Evolutionary conservation across 108 stramenopile genomes (phyloP).

Genomic region (Conticribra guillardii): DNA sequence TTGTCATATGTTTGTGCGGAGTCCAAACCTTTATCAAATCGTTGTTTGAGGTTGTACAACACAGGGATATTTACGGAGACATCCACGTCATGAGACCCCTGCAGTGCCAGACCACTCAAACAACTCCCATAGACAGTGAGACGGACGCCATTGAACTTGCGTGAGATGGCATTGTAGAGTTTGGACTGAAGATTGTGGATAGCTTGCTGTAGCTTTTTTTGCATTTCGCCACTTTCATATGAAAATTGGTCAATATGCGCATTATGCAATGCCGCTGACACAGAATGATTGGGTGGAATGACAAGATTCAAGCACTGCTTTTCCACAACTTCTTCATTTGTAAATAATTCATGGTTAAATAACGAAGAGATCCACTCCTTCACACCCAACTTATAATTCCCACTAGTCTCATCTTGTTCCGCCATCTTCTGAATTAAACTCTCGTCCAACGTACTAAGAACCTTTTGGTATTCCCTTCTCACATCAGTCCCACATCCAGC

Average conservation of each 20-base stretch:
- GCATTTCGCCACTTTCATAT: conserved; percentile 19
- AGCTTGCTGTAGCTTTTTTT: conserved; percentile 16
- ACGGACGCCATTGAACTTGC: conserved; percentile 23
- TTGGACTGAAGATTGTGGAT: conserved; percentile 24
- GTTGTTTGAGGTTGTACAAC: conserved; percentile 40
- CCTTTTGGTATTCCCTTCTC: neutral
- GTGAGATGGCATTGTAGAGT: conserved; percentile 35
- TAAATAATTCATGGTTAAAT: neutral
- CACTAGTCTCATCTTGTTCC: conserved; percentile 6
- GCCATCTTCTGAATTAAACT: conserved; percentile 11
- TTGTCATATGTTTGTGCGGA: conserved; percentile 54
- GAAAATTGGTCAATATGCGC: conserved; percentile 28
- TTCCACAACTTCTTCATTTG: conserved; percentile 9
- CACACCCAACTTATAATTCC: conserved; percentile 9
- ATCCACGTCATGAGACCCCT: conserved; percentile 79
- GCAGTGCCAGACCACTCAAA: conserved; percentile 66
- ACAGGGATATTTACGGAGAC: conserved; percentile 60
- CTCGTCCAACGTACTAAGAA: conserved; percentile 29
- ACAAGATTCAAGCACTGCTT: conserved; percentile 22
- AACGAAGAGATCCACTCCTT: neutral
- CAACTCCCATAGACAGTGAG: conserved; percentile 79
- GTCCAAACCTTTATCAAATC: conserved; percentile 56
- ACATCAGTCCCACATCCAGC: conserved; percentile 19
- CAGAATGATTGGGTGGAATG: conserved; percentile 3
- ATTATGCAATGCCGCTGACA: conserved; percentile 13